Conservation (phyloP, 2,329 filamentous ascomycete species). For the Apiospora marii region DNA sequence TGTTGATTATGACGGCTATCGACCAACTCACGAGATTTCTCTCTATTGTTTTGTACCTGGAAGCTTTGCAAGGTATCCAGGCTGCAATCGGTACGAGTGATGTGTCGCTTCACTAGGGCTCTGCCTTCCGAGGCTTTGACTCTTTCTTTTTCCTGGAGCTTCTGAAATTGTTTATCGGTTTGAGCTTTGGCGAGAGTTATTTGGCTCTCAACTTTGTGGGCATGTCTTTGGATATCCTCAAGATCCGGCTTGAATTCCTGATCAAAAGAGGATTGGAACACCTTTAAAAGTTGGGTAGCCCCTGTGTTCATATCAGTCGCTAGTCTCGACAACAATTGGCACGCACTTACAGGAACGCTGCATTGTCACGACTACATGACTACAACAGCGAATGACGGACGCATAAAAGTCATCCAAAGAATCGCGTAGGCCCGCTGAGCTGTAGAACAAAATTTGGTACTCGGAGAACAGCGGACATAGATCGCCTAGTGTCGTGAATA, state of each 20-base stretch:
- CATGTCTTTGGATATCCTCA: background rate
- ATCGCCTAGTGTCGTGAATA: slow-evolving; percentile 45
- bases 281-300: background rate
- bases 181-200: background rate
- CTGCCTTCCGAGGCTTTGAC: background rate
- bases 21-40: background rate
- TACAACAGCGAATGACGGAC: slow-evolving; percentile 45
- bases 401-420: slow-evolving; percentile 46
- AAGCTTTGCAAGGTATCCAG: background rate
- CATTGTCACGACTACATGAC: slow-evolving; percentile 39
- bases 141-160: background rate
- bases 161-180: background rate
- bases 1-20: too few species aligned
- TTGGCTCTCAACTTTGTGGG: background rate
- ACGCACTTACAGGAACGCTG: slow-evolving; percentile 27
- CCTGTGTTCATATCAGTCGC: background rate
- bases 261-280: background rate
- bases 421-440: slow-evolving; percentile 43
- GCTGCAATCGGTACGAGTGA: background rate
- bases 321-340: background rate
- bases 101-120: background rate
- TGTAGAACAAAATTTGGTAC: slow-evolving; percentile 46
- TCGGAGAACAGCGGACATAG: slow-evolving; percentile 46
- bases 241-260: background rate
- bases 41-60: background rate